phyloP scores from a whole-genome alignment of 352 stramenopile genomes.

The Phytophthora chlamydospora region DNA sequence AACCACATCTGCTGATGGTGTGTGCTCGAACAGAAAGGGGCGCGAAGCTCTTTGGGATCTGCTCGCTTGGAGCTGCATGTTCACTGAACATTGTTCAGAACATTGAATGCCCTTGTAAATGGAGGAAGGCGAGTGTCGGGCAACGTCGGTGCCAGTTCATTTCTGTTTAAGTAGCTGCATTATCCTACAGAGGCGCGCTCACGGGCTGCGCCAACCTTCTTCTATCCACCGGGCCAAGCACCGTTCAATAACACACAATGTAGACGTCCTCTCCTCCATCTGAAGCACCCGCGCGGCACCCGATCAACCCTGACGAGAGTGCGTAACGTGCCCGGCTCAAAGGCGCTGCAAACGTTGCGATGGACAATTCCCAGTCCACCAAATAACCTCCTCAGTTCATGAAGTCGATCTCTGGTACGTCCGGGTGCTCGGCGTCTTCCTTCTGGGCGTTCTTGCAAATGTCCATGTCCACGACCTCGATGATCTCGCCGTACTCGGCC shows the following conservation, averaged over 20 bases:
- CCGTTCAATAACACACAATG: constrained; percentile 14
- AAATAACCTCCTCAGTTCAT: constrained; percentile 12
- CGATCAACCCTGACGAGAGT: background rate
- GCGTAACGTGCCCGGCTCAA: constrained; percentile 13
- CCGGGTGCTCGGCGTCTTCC: constrained; percentile 32
- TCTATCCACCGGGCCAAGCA: constrained; percentile 3
- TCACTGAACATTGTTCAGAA: too few relatives aligned
- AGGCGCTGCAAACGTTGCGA: background rate
- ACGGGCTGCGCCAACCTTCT: constrained; percentile 7
- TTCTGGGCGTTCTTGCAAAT: constrained; percentile 41
- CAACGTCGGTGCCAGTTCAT: constrained; percentile 10
- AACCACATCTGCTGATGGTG: constrained; percentile 23
- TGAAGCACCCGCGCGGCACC: background rate
- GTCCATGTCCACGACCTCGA: constrained; percentile 53
- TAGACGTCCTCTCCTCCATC: constrained; percentile 14
- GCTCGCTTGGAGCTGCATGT: constrained; percentile 3
- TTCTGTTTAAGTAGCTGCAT: constrained; percentile 22
- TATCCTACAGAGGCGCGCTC: constrained; percentile 29
- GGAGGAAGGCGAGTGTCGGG: too few relatives aligned
- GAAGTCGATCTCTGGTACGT: constrained; percentile 28
- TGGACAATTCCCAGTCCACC: constrained; percentile 1
- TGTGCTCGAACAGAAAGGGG: constrained; percentile 13
- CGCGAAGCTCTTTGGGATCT: constrained; percentile 17
- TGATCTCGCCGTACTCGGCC: constrained; percentile 31
- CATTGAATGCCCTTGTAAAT: background rate